Percentiles rank a stretch among this genome's conserved stretches.
These are phyloP conservation scores for Rhodotorula sp. DNA, from an alignment of 1,284 basidiomycete species.

Conservation along the genomic window DNA sequence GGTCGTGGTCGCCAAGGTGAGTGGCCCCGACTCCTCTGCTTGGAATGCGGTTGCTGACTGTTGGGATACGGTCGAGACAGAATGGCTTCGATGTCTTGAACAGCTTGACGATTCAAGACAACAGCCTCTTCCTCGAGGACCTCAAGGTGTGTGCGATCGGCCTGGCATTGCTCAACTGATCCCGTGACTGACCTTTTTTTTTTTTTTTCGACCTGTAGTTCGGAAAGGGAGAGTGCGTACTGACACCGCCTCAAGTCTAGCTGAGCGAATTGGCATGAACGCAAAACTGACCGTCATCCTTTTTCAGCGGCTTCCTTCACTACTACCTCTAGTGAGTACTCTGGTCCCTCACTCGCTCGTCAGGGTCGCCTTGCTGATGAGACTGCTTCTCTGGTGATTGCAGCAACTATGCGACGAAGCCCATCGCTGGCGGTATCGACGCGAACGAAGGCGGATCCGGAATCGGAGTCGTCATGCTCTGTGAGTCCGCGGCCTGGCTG, in stretches of 20 bases:
- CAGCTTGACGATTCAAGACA: conserved; percentile 92
- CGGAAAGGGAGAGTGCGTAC: conserved; percentile 20
- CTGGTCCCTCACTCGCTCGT: neutral
- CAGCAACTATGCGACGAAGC: conserved; percentile 41
- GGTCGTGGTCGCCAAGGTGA: conserved; percentile 42
- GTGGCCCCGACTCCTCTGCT: neutral
- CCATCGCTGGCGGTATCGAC: conserved; percentile 40
- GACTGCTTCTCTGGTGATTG: neutral
- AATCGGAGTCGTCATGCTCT: conserved; percentile 41
- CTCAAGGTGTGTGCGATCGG: conserved; percentile 49
- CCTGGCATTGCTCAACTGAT: accelerated
- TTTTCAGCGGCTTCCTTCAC: conserved; percentile 36
- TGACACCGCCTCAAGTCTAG: too few relatives aligned
- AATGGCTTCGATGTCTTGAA: conserved; percentile 95
- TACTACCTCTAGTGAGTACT: conserved; percentile 39
- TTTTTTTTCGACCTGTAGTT: conserved; percentile 15
- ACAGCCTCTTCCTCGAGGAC: conserved; percentile 75
- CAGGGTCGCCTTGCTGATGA: neutral
- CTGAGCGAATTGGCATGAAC: too few relatives aligned
- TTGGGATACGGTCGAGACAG: conserved; percentile 45
- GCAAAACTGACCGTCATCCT: neutral
- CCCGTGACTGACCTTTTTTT: too few relatives aligned
- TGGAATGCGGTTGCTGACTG: neutral
- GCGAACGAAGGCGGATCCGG: conserved; percentile 29
- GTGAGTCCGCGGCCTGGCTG: neutral